Evolutionary conservation across 2,329 filamentous ascomycete species (phyloP), one percentile per base, ranked within the genome.

Genomic region (Sporothrix protearum): DNA sequence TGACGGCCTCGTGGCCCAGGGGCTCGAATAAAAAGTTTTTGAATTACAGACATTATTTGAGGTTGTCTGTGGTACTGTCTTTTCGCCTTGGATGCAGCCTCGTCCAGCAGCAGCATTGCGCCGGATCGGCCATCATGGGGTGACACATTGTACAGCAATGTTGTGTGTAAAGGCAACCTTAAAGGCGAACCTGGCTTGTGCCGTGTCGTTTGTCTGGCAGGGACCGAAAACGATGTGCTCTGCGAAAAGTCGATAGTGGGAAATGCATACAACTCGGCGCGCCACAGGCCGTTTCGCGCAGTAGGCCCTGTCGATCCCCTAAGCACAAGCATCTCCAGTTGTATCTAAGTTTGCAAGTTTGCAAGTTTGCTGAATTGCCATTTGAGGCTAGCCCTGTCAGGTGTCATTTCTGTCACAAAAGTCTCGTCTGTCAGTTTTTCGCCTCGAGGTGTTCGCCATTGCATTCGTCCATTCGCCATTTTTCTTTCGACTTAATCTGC

Each of bases 351-450:
- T n/a, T n/a, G n/a, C n/a, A n/a, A n/a, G n/a, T n/a, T n/a, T 49
- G 61, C 33, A 66, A 66, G 63, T 49, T 49, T 49, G 63, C 25
- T 22, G 49, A 36, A 67, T 67, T 67, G 45, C 64, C 64, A 51
- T 14, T 51, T 67, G 28, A 49, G 64, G 64, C 64, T 51, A 67
- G 45, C 45, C 45, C 25, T 10, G 42, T 49, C 42, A 47, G 61
- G 8, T 33, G n/a, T 16, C 19, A 39, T 22, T 22, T 25, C 7
- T 63, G 33, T 63, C 33, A 63, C 36, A 14, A 47, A 1, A 55
- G 51, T 33, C n/a, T 59, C 55, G 22, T 22, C 49, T 28, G n/a
- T 12, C 3, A 12, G 49, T 3, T 8, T 63, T 36, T 59, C 30
- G n/a, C n/a, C n/a, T n/a, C n/a, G n/a, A n/a, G n/a, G n/a, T n/a